Evolutionary conservation across 2,329 filamentous ascomycete genomes (phyloP), one percentile per base, ranked within the genome.

Genomic region (Aspergillus aculeatus): DNA sequence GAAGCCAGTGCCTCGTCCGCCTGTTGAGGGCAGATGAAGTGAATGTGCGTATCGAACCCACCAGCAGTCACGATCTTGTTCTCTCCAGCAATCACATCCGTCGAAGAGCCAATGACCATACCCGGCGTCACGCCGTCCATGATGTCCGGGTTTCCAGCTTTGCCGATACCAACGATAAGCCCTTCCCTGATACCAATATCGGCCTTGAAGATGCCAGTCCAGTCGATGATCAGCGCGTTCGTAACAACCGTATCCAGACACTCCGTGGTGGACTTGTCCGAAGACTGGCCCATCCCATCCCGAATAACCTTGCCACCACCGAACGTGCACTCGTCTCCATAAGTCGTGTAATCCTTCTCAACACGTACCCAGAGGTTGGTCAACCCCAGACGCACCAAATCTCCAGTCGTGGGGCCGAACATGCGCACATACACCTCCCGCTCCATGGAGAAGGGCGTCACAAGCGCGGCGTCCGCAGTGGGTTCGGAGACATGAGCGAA

Each of bases 1-100:
- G 91, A 89, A 6, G 92, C 85, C 57, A 97, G 83, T 5, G 92
- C 85, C 73, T 98, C 94, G 31, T 91, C 80, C 1, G 88, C 89
- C 77, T 98, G 94, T 72, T 98, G 93, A 3, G 94, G 94, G 71
- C 93, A 97, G 73, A 98, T 97, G 70, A 94, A 91, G 75, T 98
- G 94, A 63, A 96, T 92, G 69, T 97, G 93, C 4, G 89, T 86
- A 75, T 98, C 94, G 64, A 96, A 86, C 1, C 90, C 94, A 66
- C 94, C 94, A 1, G 92, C 90, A 0, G 94, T 98, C 56, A 98
- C 79, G 64, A 98, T 97, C 78, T 91, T 91, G 68, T 90, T 87
- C 78, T 98, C 94, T 14, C 87, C 93, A 19, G 94, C 92, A 72
- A 98, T 87, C 23, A 97, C 91, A 80, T 98, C 94, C 0, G 94